phyloP scores from a whole-genome alignment of 345 rosid species.

The Pelargonium nanum region DNA sequence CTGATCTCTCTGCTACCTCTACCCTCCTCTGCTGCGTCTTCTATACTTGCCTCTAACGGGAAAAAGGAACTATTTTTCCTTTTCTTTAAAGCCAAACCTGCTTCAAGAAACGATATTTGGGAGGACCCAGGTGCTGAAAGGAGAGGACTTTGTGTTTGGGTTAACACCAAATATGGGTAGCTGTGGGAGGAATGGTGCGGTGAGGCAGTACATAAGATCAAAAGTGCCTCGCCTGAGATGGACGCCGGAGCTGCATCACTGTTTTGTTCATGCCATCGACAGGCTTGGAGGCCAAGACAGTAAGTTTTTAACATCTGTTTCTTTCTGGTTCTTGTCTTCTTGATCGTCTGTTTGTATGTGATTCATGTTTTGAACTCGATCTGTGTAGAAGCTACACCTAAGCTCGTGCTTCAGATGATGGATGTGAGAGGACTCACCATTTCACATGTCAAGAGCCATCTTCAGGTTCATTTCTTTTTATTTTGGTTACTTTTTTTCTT shows the following conservation, averaged over 20 bases:
- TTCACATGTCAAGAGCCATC: slow-evolving; percentile 97
- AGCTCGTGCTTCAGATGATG: slow-evolving; percentile 94
- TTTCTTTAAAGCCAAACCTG: neutral
- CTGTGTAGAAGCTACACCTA: slow-evolving; percentile 76
- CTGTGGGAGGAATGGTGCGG: slow-evolving; percentile 68
- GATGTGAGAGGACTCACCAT: slow-evolving; percentile 95
- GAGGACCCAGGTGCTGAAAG: slow-evolving; percentile 4
- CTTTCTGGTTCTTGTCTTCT: neutral
- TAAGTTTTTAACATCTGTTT: slow-evolving; percentile 17
- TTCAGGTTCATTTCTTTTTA: slow-evolving; percentile 44
- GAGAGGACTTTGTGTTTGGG: slow-evolving; percentile 11
- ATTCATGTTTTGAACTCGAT: too few relatives aligned
- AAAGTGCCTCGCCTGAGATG: slow-evolving; percentile 86
- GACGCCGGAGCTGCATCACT: slow-evolving; percentile 95
- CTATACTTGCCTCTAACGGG: neutral
- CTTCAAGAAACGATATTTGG: neutral
- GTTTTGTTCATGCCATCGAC: slow-evolving; percentile 82
- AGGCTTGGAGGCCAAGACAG: slow-evolving; percentile 85
- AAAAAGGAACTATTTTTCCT: neutral
- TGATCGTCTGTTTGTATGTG: neutral
- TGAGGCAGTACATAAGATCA: slow-evolving; percentile 81
- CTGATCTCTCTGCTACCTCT: neutral
- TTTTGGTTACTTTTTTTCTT: neutral
- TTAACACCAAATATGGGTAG: slow-evolving; percentile 37
- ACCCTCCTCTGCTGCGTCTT: neutral